Percentiles rank a stretch among this genome's conserved stretches.
These are phyloP conservation scores for Phaeosphaeria sp. DNA, from an alignment of 2,329 filamentous ascomycete genomes.

Conservation along the genomic window DNA sequence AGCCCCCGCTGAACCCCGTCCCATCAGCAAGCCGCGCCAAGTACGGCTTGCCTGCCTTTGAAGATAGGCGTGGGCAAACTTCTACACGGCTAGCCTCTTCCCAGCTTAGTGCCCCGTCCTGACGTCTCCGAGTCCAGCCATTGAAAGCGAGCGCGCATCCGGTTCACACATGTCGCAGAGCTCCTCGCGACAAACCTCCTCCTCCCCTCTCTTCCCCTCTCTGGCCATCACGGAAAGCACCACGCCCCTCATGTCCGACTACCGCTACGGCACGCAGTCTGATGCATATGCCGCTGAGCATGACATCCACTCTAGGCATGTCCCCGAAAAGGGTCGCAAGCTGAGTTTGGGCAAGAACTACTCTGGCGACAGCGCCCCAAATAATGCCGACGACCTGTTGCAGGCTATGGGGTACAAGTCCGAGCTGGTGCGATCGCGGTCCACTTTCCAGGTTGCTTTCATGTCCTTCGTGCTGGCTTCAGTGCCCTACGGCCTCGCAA, in stretches of 20 bases:
- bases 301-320: constrained; percentile 30
- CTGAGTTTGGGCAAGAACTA: constrained; percentile 27
- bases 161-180: constrained; percentile 17
- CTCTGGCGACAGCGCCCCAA: constrained; percentile 30
- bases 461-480: constrained; percentile 80
- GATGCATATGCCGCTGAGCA: constrained; percentile 44
- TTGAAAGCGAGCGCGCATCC: constrained; percentile 36
- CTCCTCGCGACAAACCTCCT: constrained; percentile 23
- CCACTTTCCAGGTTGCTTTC: constrained; percentile 73
- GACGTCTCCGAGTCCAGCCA: background rate
- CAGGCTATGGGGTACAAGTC: constrained; percentile 71
- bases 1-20: constrained; percentile 16
- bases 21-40: constrained; percentile 23
- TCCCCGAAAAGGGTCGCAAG: constrained; percentile 33
- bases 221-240: constrained; percentile 13
- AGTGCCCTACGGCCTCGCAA: constrained; percentile 76
- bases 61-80: constrained; percentile 25
- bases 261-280: constrained; percentile 43
- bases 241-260: constrained; percentile 25
- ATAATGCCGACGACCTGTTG: constrained; percentile 67
- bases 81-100: constrained; percentile 18
- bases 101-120: constrained; percentile 27
- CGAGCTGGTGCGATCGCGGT: constrained; percentile 69
- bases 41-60: constrained; percentile 20
- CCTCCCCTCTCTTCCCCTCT: constrained; percentile 10